Percentiles rank a stretch among this genome's conserved stretches.
Conservation (phyloP, 1,139 yeast genomes). For the Meyerozyma carpophila region DNA sequence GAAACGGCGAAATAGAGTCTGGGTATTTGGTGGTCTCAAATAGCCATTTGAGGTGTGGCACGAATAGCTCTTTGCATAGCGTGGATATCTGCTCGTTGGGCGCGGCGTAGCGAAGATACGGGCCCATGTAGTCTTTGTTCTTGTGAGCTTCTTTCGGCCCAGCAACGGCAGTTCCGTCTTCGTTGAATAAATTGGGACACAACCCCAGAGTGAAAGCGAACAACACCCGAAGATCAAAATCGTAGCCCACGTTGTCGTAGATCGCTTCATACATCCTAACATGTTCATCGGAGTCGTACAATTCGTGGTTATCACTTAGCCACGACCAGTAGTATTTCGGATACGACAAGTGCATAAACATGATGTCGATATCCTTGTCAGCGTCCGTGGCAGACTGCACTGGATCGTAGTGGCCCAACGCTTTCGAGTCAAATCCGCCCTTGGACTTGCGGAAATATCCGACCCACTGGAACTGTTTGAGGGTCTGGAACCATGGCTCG, state of each 20-base stretch:
- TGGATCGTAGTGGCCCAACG: slow-evolving; percentile 60
- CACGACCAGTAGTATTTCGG: slow-evolving; percentile 56
- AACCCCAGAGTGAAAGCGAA: slow-evolving; percentile 22
- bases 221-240: slow-evolving; percentile 43
- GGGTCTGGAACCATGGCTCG: slow-evolving; percentile 50
- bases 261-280: slow-evolving; percentile 43
- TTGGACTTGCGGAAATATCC: slow-evolving; percentile 42
- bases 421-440: slow-evolving; percentile 42
- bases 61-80: slow-evolving; percentile 7
- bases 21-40: slow-evolving; percentile 23
- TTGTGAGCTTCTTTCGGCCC: neutral
- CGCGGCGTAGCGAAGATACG: neutral
- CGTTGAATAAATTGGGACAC: slow-evolving; percentile 16
- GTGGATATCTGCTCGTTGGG: neutral
- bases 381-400: slow-evolving; percentile 15
- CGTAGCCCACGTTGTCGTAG: slow-evolving; percentile 42
- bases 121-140: slow-evolving; percentile 1
- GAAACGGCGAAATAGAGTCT: neutral
- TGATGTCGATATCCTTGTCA: slow-evolving; percentile 22
- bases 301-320: slow-evolving; percentile 38
- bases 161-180: slow-evolving; percentile 6
- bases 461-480: slow-evolving; percentile 44
- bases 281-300: slow-evolving; percentile 18
- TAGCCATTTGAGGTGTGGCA: slow-evolving; percentile 37
- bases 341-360: slow-evolving; percentile 59